A percentile compares a stretch with the other conserved stretches of the same genome.
phyloP scores from a whole-genome alignment of 208 protist genomes.

The Porcisia deanei region DNA sequence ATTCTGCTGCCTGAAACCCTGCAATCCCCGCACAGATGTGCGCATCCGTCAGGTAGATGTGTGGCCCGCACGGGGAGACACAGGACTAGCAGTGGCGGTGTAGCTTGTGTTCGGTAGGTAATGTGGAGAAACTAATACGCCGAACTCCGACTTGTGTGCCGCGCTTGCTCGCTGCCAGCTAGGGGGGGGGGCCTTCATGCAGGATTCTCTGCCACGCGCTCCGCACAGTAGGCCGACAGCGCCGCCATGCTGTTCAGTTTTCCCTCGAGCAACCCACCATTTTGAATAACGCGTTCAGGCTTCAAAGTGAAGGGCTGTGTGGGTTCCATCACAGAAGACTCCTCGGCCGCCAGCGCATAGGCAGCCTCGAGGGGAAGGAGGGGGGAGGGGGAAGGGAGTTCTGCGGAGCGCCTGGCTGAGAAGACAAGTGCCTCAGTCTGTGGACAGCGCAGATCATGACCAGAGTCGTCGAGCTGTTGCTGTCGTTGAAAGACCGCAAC shows the following conservation, averaged over 20 bases:
- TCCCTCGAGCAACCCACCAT: background rate
- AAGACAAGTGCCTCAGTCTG: conserved; percentile 1
- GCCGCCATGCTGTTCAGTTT: conserved; percentile 3
- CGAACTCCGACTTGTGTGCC: background rate
- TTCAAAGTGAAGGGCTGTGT: background rate
- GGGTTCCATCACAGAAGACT: background rate
- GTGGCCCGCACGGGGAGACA: conserved; percentile 18
- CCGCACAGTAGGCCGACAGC: conserved; percentile 19
- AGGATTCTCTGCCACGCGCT: conserved; percentile 13
- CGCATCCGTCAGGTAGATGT: conserved; percentile 17
- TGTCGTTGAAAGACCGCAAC: background rate
- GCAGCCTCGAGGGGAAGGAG: background rate
- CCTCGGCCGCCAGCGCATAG: background rate
- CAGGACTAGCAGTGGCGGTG: conserved; percentile 20
- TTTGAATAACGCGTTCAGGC: background rate
- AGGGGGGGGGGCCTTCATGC: background rate
- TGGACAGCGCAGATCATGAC: background rate
- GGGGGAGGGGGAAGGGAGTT: background rate
- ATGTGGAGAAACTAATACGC: conserved; percentile 4
- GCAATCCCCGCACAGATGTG: conserved; percentile 13
- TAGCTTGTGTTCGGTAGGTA: conserved; percentile 19
- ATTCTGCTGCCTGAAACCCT: conserved; percentile 7
- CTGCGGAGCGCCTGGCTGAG: background rate
- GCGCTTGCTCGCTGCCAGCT: background rate
- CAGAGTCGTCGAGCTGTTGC: conserved; percentile 3